Evolutionary conservation across 108 stramenopile genomes (phyloP).

Genomic region (Mayamaea pseudoterrestris): DNA sequence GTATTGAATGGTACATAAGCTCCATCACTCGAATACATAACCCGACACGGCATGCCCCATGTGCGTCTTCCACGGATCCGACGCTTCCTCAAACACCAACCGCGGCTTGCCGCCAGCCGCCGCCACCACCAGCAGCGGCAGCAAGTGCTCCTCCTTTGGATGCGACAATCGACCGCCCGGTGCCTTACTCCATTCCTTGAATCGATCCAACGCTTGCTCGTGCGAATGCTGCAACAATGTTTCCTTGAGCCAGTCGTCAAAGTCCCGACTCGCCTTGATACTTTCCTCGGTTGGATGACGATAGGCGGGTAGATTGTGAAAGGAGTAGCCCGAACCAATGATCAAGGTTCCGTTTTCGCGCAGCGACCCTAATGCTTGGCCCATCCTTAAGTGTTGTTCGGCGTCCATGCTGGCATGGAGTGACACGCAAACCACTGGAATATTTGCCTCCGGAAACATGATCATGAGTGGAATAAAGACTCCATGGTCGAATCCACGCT

Average conservation of each 20-base stretch:
- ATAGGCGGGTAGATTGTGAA: constrained; percentile 48
- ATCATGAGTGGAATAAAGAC: constrained; percentile 75
- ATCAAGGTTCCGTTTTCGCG: constrained; percentile 44
- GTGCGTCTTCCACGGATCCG: no score
- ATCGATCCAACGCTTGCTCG: constrained; percentile 4
- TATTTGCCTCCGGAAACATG: constrained; percentile 64
- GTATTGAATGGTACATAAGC: no score
- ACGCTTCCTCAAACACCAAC: not conserved
- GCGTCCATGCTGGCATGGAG: constrained; percentile 26
- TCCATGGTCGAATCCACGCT: constrained; percentile 79
- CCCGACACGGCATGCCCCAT: constrained; percentile 20
- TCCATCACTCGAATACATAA: constrained; percentile 21
- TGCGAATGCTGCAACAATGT: constrained; percentile 4
- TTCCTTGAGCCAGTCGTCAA: constrained; percentile 33
- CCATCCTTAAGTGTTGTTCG: constrained; percentile 35
- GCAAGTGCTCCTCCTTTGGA: constrained; percentile 39
- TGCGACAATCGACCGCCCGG: constrained; percentile 26
- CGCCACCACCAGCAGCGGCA: constrained; percentile 34
- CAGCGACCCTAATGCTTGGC: constrained; percentile 43
- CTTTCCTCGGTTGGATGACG: constrained; percentile 12
- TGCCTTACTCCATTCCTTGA: constrained; percentile 23
- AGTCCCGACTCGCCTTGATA: constrained; percentile 8
- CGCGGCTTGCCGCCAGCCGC: constrained; percentile 11
- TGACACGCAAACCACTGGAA: constrained; percentile 72
- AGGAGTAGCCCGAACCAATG: constrained; percentile 62